Percentiles rank a stretch among this genome's conserved stretches.
phyloP scores from a whole-genome alignment of 2,329 filamentous ascomycete species.

The Fusarium keratoplasticum region DNA sequence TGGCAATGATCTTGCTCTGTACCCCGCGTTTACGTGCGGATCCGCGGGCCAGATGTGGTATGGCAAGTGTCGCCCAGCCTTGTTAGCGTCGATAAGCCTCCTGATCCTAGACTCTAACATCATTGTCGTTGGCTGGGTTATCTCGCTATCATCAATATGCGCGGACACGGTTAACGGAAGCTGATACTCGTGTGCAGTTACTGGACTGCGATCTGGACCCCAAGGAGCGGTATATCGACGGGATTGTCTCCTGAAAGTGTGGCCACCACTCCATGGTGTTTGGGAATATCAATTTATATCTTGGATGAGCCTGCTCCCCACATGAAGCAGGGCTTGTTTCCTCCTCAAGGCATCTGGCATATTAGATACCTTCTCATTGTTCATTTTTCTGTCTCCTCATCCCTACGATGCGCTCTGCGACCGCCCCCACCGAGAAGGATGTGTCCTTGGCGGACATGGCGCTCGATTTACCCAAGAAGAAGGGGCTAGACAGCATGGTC shows the following conservation, averaged over 20 bases:
- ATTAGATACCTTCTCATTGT: too few relatives aligned
- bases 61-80: neutral
- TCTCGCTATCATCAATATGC: too few relatives aligned
- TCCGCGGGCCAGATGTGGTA: neutral
- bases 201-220: too few relatives aligned
- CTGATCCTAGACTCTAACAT: neutral
- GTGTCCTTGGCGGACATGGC: neutral
- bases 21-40: neutral
- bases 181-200: too few relatives aligned
- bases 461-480: neutral
- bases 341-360: too few relatives aligned
- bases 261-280: neutral
- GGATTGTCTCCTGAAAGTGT: too few relatives aligned
- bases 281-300: neutral
- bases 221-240: too few relatives aligned
- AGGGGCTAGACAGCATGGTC: neutral
- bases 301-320: neutral
- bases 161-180: too few relatives aligned
- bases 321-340: too few relatives aligned
- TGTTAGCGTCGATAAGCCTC: neutral
- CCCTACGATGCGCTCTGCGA: neutral
- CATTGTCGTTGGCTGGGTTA: neutral
- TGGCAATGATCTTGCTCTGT: neutral
- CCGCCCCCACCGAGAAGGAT: neutral
- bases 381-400: too few relatives aligned